phyloP scores from a whole-genome alignment of 2,329 filamentous ascomycete genomes.

The Hymenotorrendiella dingleyae region DNA sequence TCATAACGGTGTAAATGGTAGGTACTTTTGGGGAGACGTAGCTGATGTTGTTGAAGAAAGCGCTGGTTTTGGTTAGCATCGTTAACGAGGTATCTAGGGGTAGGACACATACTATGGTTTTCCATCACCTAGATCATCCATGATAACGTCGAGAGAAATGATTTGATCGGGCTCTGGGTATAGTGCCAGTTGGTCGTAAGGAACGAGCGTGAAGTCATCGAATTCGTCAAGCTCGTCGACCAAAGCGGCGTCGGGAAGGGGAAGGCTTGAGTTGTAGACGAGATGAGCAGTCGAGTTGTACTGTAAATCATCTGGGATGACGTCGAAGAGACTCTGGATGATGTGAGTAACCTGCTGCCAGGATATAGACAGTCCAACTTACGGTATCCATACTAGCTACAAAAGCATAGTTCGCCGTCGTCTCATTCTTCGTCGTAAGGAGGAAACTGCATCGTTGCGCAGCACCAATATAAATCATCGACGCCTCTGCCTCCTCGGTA shows the following conservation, averaged over 20 bases:
- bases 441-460: constrained; percentile 63
- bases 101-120: constrained; percentile 49
- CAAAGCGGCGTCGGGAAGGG: constrained; percentile 44
- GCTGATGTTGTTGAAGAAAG: constrained; percentile 57
- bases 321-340: constrained; percentile 54
- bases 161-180: constrained; percentile 56
- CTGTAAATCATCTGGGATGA: constrained; percentile 60
- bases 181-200: constrained; percentile 58
- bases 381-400: constrained; percentile 61
- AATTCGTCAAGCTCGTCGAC: constrained; percentile 60
- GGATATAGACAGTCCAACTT: constrained; percentile 1
- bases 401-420: constrained; percentile 59
- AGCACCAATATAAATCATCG: constrained; percentile 59
- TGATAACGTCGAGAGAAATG: constrained; percentile 57
- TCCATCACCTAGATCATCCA: constrained; percentile 63
- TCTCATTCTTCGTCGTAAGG: constrained; percentile 57
- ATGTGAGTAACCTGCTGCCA: constrained; percentile 18
- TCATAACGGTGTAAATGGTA: constrained; percentile 60
- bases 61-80: constrained; percentile 27
- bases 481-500: constrained; percentile 49
- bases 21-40: constrained; percentile 61
- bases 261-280: constrained; percentile 45
- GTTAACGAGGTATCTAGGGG: not conserved
- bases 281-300: constrained; percentile 63
- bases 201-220: constrained; percentile 68